phyloP scores from a whole-genome alignment of 306 rosid species.

The Arachis stenosperma region DNA sequence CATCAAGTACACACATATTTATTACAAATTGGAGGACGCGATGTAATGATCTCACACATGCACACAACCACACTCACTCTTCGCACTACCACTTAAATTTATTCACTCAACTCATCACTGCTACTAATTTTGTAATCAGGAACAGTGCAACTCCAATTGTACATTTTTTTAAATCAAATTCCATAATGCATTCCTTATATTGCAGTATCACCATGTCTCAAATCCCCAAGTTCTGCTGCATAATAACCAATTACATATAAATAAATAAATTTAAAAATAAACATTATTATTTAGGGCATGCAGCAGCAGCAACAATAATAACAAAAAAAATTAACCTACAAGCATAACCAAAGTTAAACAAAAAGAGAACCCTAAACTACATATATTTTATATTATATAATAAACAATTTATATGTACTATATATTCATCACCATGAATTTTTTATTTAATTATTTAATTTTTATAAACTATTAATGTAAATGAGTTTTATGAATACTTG shows the following conservation, averaged over 20 bases:
- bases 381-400: too few species aligned
- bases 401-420: too few species aligned
- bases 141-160: conserved; percentile 31
- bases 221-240: conserved; percentile 10
- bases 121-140: conserved; percentile 25
- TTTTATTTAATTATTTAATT: too few species aligned
- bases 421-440: too few species aligned
- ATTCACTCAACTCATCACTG: conserved; percentile 23
- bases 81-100: conserved; percentile 17
- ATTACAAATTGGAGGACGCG: conserved; percentile 41
- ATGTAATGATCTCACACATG: conserved; percentile 33
- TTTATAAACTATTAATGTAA: too few species aligned
- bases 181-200: background rate
- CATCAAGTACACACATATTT: conserved; percentile 50
- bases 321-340: background rate
- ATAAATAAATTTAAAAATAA: background rate
- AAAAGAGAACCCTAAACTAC: background rate
- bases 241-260: background rate
- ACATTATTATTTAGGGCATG: conserved; percentile 10
- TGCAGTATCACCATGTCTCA: conserved; percentile 27
- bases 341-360: background rate
- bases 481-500: too few species aligned
- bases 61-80: background rate
- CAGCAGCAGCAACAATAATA: background rate
- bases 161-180: background rate